Evolutionary conservation across 1,139 yeast genomes (phyloP), one percentile per base, ranked within the genome.

Genomic region (Yamadazyma triangularis): DNA sequence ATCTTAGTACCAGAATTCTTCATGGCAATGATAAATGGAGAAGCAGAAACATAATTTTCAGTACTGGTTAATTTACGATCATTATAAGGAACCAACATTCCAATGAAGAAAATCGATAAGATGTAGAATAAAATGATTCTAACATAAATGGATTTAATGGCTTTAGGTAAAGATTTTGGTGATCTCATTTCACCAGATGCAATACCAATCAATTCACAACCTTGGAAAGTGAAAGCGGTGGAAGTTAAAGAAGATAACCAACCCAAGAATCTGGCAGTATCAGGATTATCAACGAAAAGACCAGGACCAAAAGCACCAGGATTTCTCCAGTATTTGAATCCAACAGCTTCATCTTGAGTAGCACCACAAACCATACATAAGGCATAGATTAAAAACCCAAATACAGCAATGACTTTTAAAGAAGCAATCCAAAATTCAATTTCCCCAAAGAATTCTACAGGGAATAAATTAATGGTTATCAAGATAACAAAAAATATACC

Each of bases 241-340:
- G 70, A 72, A 39, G 81, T 73, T 45, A 81, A 55, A 38, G 77
- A 62, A 42, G 79, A 65, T 53, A 65, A 72, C 83, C 84, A 79
- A 26, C 83, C 86, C 35, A 79, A 63, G 48, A 80, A 79, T 44
- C 78, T 64, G 32, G 67, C 83, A 18, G 78, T 70, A 47, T 70
- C 65, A 24, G 60, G 56, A 41, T 69, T 58, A 16, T 63, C 59
- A 12, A 67, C 60, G 26, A 55, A 47, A 34, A 68, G 60, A 27
- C 86, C 87, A 7, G 79, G 70, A 40, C 86, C 88, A 79, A 73
- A 86, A 2, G 96, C 80, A 32, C 96, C 96, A 3, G 96, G 96
- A 50, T 88, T 64, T 58, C 89, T 77, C 96, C 96, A 89, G 63
- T 88, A 87, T 54, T 88, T 70, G 67, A 82, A 83, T 6, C 91